phyloP scores from a whole-genome alignment of 2,329 filamentous ascomycete genomes.

The Clathrospora elynae region DNA sequence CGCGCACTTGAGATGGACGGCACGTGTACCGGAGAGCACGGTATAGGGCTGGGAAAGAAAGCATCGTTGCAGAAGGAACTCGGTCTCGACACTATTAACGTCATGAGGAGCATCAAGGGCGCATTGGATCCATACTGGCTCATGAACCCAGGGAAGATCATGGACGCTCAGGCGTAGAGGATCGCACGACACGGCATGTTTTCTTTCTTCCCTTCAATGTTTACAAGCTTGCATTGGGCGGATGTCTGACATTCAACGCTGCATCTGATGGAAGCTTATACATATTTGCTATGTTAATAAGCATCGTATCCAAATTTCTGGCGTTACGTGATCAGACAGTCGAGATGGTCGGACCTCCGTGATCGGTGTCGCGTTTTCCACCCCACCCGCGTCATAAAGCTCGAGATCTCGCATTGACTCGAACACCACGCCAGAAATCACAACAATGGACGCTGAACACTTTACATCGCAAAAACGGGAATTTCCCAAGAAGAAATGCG shows the following conservation, averaged over 20 bases:
- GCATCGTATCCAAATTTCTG: neutral
- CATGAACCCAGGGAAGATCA: slow-evolving; percentile 91
- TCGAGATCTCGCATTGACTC: slow-evolving; percentile 30
- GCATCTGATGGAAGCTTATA: slow-evolving; percentile 11
- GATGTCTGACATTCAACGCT: slow-evolving; percentile 21
- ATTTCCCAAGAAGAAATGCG: slow-evolving; percentile 60
- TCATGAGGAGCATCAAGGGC: slow-evolving; percentile 85
- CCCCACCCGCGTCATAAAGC: slow-evolving; percentile 35
- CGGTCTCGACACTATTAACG: slow-evolving; percentile 75
- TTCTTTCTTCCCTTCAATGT: slow-evolving; percentile 2
- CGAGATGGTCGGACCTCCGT: slow-evolving; percentile 22
- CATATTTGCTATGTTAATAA: slow-evolving; percentile 7
- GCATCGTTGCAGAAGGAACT: slow-evolving; percentile 77
- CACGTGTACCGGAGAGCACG: slow-evolving; percentile 88
- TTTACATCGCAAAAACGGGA: slow-evolving; percentile 48
- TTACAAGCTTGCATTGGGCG: slow-evolving; percentile 26
- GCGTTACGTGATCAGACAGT: neutral
- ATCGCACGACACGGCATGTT: neutral
- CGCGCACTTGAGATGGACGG: slow-evolving; percentile 94
- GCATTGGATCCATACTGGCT: slow-evolving; percentile 85
- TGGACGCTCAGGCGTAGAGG: slow-evolving; percentile 59
- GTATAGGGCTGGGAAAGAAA: slow-evolving; percentile 86
- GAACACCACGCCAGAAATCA: slow-evolving; percentile 21
- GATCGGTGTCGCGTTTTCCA: slow-evolving; percentile 32
- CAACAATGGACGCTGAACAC: slow-evolving; percentile 52